phyloP scores from a whole-genome alignment of 2,329 filamentous ascomycete genomes.

The Chalaropsis ovoidea region DNA sequence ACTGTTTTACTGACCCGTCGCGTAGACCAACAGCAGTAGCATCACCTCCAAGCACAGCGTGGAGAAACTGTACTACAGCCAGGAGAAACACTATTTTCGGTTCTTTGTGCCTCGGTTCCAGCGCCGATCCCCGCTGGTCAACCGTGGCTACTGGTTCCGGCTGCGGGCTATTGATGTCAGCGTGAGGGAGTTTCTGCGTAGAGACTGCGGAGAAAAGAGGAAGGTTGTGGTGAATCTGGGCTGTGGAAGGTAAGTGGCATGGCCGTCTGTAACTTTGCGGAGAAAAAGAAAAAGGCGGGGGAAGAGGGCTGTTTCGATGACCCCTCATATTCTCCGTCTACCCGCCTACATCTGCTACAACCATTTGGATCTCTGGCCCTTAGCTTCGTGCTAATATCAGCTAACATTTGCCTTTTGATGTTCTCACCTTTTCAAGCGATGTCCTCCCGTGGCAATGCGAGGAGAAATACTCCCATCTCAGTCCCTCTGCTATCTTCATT shows the following conservation, averaged over 20 bases:
- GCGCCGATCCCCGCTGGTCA: slow-evolving; percentile 76
- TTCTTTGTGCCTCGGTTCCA: slow-evolving; percentile 80
- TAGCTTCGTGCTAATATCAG: slow-evolving; percentile 12
- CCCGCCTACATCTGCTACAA: too few relatives aligned
- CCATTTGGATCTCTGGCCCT: neutral
- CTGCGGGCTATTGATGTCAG: slow-evolving; percentile 71
- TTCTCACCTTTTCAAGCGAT: slow-evolving; percentile 48
- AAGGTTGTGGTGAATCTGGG: slow-evolving; percentile 78
- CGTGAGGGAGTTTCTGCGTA: slow-evolving; percentile 61
- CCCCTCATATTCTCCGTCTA: neutral
- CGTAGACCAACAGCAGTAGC: slow-evolving; percentile 75
- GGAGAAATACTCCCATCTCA: slow-evolving; percentile 51
- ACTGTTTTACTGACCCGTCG: slow-evolving; percentile 22
- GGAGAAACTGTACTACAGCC: slow-evolving; percentile 71
- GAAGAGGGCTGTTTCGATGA: neutral
- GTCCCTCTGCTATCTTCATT: slow-evolving; percentile 55
- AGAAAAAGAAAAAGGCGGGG: neutral
- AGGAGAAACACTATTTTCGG: slow-evolving; percentile 73
- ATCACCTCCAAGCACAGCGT: slow-evolving; percentile 89
- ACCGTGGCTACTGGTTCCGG: slow-evolving; percentile 78
- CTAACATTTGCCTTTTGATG: neutral
- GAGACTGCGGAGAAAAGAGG: slow-evolving; percentile 36
- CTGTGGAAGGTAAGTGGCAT: slow-evolving; percentile 65
- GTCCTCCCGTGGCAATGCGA: slow-evolving; percentile 78
- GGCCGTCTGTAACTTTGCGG: too few relatives aligned